These are phyloP conservation scores for Phytophthora pisi DNA, from an alignment of 352 stramenopile genomes.

Conservation along the genomic window DNA sequence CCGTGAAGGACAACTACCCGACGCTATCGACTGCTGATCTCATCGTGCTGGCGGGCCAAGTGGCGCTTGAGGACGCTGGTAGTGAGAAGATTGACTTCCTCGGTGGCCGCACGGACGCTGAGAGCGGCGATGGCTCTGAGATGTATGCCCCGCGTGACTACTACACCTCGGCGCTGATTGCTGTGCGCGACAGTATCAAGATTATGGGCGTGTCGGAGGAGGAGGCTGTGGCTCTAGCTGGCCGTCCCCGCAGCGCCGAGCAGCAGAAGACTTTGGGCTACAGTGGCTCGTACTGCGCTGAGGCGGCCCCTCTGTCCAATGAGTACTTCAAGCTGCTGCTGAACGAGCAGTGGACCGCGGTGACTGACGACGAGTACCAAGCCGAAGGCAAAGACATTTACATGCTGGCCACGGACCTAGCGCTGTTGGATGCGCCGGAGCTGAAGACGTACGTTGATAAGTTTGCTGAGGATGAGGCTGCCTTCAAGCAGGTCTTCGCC, in stretches of 20 bases:
- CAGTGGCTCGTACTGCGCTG: constrained; percentile 81
- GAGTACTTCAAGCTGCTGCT: constrained; percentile 37
- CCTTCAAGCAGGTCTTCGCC: constrained; percentile 31
- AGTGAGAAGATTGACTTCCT: constrained; percentile 36
- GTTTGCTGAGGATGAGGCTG: constrained; percentile 19
- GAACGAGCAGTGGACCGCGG: constrained; percentile 28
- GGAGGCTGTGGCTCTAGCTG: constrained; percentile 94
- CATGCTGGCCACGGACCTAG: constrained; percentile 35
- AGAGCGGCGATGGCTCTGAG: constrained; percentile 66
- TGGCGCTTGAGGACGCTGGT: constrained; percentile 35
- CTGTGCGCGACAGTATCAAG: constrained; percentile 93
- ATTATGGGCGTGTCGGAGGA: constrained; percentile 90
- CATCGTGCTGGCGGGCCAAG: constrained; percentile 86
- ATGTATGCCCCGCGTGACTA: constrained; percentile 92
- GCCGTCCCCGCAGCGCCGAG: constrained; percentile 88
- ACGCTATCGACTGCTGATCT: constrained; percentile 92
- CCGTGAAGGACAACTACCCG: constrained; percentile 88
- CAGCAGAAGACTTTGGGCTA: constrained; percentile 88
- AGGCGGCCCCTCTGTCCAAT: constrained; percentile 85
- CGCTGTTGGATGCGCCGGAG: constrained; percentile 29
- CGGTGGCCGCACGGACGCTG: constrained; percentile 67
- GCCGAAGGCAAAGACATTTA: constrained; percentile 33
- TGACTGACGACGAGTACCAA: constrained; percentile 33
- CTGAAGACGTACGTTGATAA: constrained; percentile 27
- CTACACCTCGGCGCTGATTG: constrained; percentile 64